These are phyloP conservation scores for Metarhizium humberi DNA, from an alignment of 2,329 filamentous ascomycete genomes.

Conservation along the genomic window DNA sequence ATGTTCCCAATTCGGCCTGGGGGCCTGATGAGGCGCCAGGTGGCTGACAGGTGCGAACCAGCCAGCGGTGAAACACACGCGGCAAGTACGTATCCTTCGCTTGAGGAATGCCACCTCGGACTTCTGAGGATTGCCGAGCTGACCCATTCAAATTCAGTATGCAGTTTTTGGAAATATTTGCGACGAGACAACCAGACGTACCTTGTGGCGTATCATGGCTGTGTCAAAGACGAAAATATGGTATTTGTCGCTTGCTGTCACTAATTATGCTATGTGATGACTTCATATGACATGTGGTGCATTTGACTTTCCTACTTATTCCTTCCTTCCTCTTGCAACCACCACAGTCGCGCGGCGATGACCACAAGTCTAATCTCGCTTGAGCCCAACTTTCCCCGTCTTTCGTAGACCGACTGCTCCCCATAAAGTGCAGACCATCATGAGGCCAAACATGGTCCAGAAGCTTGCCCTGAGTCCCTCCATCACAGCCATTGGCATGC, in stretches of 20 bases:
- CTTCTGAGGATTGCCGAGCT: not conserved
- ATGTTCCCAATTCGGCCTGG: not conserved
- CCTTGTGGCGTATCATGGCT: not conserved
- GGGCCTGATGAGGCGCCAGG: not conserved
- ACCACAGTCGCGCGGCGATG: not conserved
- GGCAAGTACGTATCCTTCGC: not conserved
- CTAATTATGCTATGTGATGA: too few relatives aligned
- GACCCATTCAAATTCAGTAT: not conserved
- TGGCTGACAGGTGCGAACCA: not conserved
- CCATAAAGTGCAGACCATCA: conserved; percentile 29
- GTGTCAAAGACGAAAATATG: too few relatives aligned
- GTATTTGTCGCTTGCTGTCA: too few relatives aligned
- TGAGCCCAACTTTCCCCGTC: conserved; percentile 36
- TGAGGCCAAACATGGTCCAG: conserved; percentile 39
- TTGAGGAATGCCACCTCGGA: not conserved
- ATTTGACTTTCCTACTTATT: too few relatives aligned
- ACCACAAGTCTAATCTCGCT: conserved; percentile 22
- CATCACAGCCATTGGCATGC: conserved; percentile 25
- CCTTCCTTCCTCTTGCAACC: not conserved
- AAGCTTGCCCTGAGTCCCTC: conserved; percentile 40
- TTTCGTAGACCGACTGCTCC: conserved; percentile 30
- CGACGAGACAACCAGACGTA: not conserved
- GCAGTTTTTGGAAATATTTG: not conserved
- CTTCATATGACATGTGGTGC: too few relatives aligned
- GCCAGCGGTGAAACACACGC: not conserved